Conservation (phyloP, 208 protist species). For the Tritrichomonas musculus region DNA sequence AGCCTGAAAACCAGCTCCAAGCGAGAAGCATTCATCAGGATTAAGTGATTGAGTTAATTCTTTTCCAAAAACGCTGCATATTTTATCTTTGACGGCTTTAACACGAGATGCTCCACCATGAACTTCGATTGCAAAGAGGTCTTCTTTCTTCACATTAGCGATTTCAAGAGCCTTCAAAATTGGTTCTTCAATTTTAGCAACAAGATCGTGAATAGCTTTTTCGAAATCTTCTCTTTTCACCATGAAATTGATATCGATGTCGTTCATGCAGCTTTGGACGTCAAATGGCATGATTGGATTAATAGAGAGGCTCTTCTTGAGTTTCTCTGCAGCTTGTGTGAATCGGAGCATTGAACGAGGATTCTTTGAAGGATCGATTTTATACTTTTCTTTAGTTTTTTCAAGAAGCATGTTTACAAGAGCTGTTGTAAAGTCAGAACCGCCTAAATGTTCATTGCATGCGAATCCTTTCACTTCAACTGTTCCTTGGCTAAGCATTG, state of each 20-base stretch:
- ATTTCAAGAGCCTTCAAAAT: conserved; percentile 36
- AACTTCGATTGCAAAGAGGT: conserved; percentile 44
- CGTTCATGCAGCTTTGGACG: conserved; percentile 45
- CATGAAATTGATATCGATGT: conserved; percentile 38
- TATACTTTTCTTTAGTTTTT: conserved; percentile 34
- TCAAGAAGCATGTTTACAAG: conserved; percentile 31
- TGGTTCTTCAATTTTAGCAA: conserved; percentile 37
- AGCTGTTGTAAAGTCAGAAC: conserved; percentile 38
- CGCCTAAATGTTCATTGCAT: conserved; percentile 39
- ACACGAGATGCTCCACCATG: conserved; percentile 42
- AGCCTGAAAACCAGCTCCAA: conserved; percentile 26
- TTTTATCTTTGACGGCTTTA: conserved; percentile 19
- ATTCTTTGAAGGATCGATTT: conserved; percentile 41
- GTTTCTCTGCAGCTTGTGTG: not conserved
- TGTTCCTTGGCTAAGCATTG: not conserved
- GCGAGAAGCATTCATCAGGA: not conserved
- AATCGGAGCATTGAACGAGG: conserved; percentile 37
- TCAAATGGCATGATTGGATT: conserved; percentile 39
- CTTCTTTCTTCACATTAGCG: conserved; percentile 32
- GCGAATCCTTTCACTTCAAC: conserved; percentile 36
- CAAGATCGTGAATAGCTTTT: not conserved
- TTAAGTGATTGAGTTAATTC: not conserved
- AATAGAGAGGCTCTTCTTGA: conserved; percentile 42
- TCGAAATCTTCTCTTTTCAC: conserved; percentile 44
- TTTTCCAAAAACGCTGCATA: conserved; percentile 33